Conservation (phyloP, 2,329 filamentous ascomycete species). For the Aspergillus carbonarius region DNA sequence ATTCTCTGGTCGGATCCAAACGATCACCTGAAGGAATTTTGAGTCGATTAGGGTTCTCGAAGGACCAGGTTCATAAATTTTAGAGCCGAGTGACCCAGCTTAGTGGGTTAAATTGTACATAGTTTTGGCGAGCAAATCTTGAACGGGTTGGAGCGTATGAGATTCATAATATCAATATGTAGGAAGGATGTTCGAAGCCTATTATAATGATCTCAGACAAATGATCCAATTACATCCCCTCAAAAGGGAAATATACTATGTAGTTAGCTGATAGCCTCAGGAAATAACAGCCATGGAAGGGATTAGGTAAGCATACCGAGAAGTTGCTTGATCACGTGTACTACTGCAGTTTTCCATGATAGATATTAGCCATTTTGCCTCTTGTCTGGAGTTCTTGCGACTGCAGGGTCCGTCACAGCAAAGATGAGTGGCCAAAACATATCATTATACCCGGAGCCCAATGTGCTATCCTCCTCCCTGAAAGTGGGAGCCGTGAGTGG, state of each 20-base stretch:
- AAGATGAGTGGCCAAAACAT: not conserved
- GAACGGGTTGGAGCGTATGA: not conserved
- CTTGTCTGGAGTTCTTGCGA: not conserved
- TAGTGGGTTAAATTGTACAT: not conserved
- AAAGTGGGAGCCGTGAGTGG: constrained; percentile 62
- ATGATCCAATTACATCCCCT: too few species aligned
- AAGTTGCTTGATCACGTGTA: not conserved
- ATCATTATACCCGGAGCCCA: not conserved
- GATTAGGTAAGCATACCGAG: not conserved
- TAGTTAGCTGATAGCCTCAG: not conserved
- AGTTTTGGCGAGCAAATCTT: not conserved
- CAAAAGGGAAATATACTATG: not conserved
- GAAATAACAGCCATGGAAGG: not conserved
- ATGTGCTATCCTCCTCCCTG: constrained; percentile 41
- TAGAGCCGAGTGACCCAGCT: not conserved
- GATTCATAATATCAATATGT: not conserved
- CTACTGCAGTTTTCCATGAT: not conserved
- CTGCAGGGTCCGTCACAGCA: not conserved
- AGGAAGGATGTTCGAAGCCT: too few species aligned
- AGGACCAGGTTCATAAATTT: constrained; percentile 7
- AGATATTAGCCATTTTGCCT: not conserved
- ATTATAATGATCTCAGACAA: too few species aligned
- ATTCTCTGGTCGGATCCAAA: constrained; percentile 33
- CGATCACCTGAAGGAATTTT: constrained; percentile 45
- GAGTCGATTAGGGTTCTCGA: constrained; percentile 7